Percentiles rank a stretch among this genome's conserved stretches.
Conservation (phyloP, 2,329 filamentous ascomycete species). For the Amylocarpus encephaloides region DNA sequence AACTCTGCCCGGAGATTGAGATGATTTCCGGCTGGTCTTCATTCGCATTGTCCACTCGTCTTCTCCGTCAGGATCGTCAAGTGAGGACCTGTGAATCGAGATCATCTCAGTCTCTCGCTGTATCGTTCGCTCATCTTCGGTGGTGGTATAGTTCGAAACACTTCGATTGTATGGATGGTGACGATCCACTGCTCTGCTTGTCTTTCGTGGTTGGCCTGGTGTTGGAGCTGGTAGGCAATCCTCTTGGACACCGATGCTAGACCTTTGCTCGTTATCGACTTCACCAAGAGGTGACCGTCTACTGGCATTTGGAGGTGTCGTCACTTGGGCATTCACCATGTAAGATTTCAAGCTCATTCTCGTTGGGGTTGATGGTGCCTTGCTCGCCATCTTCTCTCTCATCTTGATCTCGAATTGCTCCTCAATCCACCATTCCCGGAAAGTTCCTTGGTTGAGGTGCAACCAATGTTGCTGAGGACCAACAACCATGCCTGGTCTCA, state of each 20-base stretch:
- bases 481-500: slow-evolving; percentile 98
- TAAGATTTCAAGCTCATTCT: slow-evolving; percentile 55
- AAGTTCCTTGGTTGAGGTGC: slow-evolving; percentile 90
- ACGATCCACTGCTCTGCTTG: slow-evolving; percentile 63
- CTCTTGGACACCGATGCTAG: slow-evolving; percentile 64
- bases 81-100: slow-evolving; percentile 54
- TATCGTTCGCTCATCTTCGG: slow-evolving; percentile 46
- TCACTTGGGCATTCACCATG: slow-evolving; percentile 57
- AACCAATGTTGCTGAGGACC: slow-evolving; percentile 98
- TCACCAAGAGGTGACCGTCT: slow-evolving; percentile 86
- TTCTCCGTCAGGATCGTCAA: slow-evolving; percentile 74
- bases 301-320: slow-evolving; percentile 78
- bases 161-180: slow-evolving; percentile 66
- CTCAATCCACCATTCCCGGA: slow-evolving; percentile 96
- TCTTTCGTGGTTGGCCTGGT: slow-evolving; percentile 91
- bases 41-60: slow-evolving; percentile 62
- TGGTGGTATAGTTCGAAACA: slow-evolving; percentile 36
- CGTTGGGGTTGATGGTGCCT: slow-evolving; percentile 51
- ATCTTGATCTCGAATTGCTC: slow-evolving; percentile 43
- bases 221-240: slow-evolving; percentile 93
- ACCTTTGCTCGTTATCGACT: slow-evolving; percentile 69
- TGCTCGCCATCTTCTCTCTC: slow-evolving; percentile 47
- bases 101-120: slow-evolving; percentile 53
- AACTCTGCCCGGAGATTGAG: slow-evolving; percentile 53
- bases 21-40: slow-evolving; percentile 59